Evolutionary conservation across 352 stramenopile species (phyloP).

Genomic region (Pythium oligandrum): DNA sequence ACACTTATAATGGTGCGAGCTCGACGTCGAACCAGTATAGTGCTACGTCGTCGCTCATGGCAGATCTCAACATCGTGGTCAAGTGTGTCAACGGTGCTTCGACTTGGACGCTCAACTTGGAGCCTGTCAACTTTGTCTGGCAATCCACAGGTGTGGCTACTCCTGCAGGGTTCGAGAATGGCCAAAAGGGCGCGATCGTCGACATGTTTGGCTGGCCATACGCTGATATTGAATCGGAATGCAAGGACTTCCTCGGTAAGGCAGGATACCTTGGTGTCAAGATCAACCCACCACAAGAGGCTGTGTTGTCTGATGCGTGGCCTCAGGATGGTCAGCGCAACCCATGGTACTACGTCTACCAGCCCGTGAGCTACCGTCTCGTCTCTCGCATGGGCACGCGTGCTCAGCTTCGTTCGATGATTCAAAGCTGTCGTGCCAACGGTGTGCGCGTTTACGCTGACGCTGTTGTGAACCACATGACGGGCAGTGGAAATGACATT

Average conservation of each 20-base stretch:
- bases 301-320: conserved; percentile 39
- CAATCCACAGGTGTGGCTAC: conserved; percentile 31
- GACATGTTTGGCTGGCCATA: conserved; percentile 71
- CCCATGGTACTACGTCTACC: conserved; percentile 68
- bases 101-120: conserved; percentile 33
- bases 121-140: conserved; percentile 70
- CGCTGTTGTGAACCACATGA: conserved; percentile 27
- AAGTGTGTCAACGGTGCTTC: conserved; percentile 16
- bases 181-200: conserved; percentile 60
- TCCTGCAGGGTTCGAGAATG: conserved; percentile 24
- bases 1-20: conserved; percentile 30
- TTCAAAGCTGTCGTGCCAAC: conserved; percentile 58
- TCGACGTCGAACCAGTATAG: conserved; percentile 7
- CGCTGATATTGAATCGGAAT: conserved; percentile 58
- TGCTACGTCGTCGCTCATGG: conserved; percentile 19
- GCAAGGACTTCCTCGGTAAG: conserved; percentile 43
- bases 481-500: conserved; percentile 16
- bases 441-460: conserved; percentile 51
- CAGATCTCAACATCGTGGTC: conserved; percentile 28
- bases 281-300: conserved; percentile 62
- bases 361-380: conserved; percentile 59
- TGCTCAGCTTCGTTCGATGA: conserved; percentile 47
- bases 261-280: conserved; percentile 68
- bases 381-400: conserved; percentile 51
- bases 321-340: conserved; percentile 37